These are phyloP conservation scores for Leccinum variicolor DNA, from an alignment of 768 basidiomycete genomes.

Conservation along the genomic window DNA sequence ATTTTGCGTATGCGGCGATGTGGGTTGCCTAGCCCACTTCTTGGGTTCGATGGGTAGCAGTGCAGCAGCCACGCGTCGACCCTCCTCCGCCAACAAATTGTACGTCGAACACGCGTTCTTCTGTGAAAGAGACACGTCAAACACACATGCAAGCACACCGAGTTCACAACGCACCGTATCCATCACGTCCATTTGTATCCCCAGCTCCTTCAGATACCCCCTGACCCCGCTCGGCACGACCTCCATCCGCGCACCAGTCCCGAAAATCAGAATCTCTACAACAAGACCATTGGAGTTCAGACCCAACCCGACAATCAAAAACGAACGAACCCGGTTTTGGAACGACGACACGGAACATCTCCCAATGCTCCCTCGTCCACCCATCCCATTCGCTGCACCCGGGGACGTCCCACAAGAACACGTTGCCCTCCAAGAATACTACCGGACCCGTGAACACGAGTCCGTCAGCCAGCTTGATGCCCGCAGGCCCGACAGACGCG, in stretches of 20 bases:
- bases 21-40: conserved; percentile 42
- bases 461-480: conserved; percentile 75
- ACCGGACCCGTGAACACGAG: conserved; percentile 73
- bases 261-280: conserved; percentile 87
- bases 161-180: conserved; percentile 55
- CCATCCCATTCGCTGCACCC: conserved; percentile 48
- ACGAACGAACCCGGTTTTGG: conserved; percentile 73
- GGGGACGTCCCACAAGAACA: conserved; percentile 89
- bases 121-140: conserved; percentile 33
- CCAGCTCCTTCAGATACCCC: conserved; percentile 65
- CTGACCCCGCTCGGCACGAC: conserved; percentile 69
- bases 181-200: conserved; percentile 88
- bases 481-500: conserved; percentile 55
- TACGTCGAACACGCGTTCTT: conserved; percentile 95
- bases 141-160: not conserved
- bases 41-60: conserved; percentile 64
- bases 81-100: conserved; percentile 91
- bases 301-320: not conserved
- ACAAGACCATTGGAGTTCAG: not conserved
- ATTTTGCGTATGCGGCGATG: not conserved
- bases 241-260: conserved; percentile 72
- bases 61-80: conserved; percentile 87
- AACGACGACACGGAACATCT: conserved; percentile 75
- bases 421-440: conserved; percentile 82
- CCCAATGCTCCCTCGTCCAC: conserved; percentile 74